Percentiles rank a stretch among this genome's conserved stretches.
Conservation (phyloP, 495 filamentous ascomycete species). For the Podospora didyma region DNA sequence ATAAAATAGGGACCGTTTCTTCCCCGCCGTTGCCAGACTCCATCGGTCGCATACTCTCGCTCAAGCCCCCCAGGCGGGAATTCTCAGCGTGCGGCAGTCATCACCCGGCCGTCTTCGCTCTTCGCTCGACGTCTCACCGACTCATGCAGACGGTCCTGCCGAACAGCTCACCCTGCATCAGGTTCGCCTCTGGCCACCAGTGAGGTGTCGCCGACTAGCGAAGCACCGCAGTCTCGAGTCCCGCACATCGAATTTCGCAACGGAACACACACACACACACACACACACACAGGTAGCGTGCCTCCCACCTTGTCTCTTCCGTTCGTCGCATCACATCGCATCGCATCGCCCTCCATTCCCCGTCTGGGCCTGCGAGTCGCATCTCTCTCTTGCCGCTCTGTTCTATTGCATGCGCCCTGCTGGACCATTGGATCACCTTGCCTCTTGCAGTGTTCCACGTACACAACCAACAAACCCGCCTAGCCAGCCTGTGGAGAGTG, state of each 20-base stretch:
- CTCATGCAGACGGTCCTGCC: slow-evolving; percentile 17
- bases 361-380: slow-evolving; percentile 3
- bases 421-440: slow-evolving; percentile 5
- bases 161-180: slow-evolving; percentile 24
- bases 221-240: slow-evolving; percentile 14
- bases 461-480: not conserved
- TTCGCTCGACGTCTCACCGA: slow-evolving; percentile 17
- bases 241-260: slow-evolving; percentile 3
- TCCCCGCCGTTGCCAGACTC: no score
- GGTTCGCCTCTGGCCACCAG: slow-evolving; percentile 12
- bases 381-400: not conserved
- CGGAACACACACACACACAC: not conserved
- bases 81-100: not conserved
- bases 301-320: not conserved
- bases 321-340: not conserved
- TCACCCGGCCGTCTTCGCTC: not conserved
- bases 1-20: no score
- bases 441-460: not conserved
- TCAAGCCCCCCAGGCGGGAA: not conserved
- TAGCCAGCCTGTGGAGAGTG: no score
- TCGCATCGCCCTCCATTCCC: not conserved
- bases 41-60: no score
- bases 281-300: not conserved
- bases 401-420: not conserved
- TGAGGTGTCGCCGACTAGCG: slow-evolving; percentile 13